These are phyloP conservation scores for Xylaria digitata DNA, from an alignment of 2,329 filamentous ascomycete genomes.

Conservation along the genomic window DNA sequence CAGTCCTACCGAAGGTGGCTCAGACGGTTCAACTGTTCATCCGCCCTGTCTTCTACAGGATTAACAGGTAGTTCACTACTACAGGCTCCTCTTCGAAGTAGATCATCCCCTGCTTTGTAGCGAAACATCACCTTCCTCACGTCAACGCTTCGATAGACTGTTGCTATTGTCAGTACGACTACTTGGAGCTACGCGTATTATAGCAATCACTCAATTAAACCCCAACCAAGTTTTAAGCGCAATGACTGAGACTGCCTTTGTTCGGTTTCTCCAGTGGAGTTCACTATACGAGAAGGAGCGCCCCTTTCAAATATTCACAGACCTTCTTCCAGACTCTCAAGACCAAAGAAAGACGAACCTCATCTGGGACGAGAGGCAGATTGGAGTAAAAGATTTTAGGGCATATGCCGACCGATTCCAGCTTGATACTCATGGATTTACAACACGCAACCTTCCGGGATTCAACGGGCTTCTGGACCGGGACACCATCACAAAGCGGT, in stretches of 20 bases:
- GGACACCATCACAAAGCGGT: slow-evolving; percentile 19
- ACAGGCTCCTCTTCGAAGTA: not conserved
- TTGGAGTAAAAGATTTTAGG: slow-evolving; percentile 23
- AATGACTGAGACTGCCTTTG: slow-evolving; percentile 7
- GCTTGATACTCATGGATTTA: slow-evolving; percentile 29
- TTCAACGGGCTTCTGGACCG: slow-evolving; percentile 7
- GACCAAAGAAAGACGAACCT: slow-evolving; percentile 26
- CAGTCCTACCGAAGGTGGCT: not conserved
- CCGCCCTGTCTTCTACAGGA: not conserved
- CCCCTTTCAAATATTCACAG: slow-evolving; percentile 31
- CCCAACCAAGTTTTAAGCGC: not conserved
- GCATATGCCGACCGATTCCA: slow-evolving; percentile 12
- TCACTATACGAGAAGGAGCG: slow-evolving; percentile 28
- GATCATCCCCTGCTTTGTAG: not conserved
- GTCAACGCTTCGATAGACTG: not conserved
- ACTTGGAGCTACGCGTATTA: not conserved
- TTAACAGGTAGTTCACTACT: not conserved
- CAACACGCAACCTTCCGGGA: slow-evolving; percentile 15
- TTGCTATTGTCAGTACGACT: not conserved
- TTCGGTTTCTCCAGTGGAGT: slow-evolving; percentile 30
- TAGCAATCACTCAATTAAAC: not conserved
- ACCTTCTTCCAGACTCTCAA: slow-evolving; percentile 22
- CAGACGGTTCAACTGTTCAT: not conserved
- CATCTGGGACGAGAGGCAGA: slow-evolving; percentile 18
- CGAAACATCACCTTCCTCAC: not conserved